phyloP scores from a whole-genome alignment of 352 stramenopile species.

The Phytopythium oedochilum region DNA sequence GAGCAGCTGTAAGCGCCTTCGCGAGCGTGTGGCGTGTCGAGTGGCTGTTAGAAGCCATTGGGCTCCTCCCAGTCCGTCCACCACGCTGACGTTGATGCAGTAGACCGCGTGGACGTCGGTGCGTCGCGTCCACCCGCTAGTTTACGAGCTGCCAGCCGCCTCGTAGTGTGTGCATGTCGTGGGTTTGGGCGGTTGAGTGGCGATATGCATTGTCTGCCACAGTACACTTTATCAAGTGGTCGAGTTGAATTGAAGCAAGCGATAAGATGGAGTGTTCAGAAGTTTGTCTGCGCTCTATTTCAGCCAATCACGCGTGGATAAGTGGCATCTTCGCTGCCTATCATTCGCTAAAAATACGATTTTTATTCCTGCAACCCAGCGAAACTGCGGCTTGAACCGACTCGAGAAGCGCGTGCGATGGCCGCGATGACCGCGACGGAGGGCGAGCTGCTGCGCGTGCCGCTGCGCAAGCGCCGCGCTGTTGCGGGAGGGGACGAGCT shows the following conservation, averaged over 20 bases:
- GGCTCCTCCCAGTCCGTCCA: too few species aligned
- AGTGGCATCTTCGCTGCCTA: background rate
- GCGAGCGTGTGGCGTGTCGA: too few species aligned
- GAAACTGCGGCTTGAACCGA: background rate
- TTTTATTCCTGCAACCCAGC: background rate
- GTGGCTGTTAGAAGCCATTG: too few species aligned
- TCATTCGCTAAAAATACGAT: constrained; percentile 2
- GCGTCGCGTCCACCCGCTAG: too few species aligned
- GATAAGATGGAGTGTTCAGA: background rate
- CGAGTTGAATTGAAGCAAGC: background rate
- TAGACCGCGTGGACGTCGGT: too few species aligned
- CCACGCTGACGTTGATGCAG: too few species aligned
- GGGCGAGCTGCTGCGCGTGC: constrained; percentile 19
- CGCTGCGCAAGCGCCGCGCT: constrained; percentile 16
- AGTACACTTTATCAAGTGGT: too few species aligned
- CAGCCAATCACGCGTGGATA: constrained; percentile 8
- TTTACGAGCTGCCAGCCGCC: too few species aligned
- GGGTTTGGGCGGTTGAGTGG: too few species aligned
- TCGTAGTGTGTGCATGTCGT: too few species aligned
- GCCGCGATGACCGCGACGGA: background rate
- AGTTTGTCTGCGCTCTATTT: too few species aligned
- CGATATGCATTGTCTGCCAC: too few species aligned
- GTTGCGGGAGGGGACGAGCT: background rate
- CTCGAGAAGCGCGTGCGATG: background rate
- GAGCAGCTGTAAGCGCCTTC: constrained; percentile 55